A percentile compares a stretch with the other conserved stretches of the same genome.
Conservation (phyloP, 768 basidiomycete species). For the Termitomyces sp. region DNA sequence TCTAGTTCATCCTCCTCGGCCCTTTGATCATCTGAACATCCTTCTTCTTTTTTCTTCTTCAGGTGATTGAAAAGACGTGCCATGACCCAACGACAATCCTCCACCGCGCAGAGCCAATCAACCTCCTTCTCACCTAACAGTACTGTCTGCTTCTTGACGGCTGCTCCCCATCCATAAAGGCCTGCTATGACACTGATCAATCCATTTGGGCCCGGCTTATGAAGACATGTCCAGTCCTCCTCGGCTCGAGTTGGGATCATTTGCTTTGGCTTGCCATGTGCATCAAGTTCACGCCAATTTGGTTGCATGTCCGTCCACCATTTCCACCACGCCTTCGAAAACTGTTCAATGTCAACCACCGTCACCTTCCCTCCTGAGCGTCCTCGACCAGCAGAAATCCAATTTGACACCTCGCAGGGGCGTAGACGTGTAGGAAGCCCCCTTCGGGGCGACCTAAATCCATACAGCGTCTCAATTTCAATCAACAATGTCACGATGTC, state of each 20-base stretch:
- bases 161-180: conserved; percentile 1
- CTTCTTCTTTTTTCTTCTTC: not conserved
- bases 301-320: conserved; percentile 4
- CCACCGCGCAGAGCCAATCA: not conserved
- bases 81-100: conserved; percentile 3
- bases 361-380: not conserved
- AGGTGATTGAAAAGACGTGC: not conserved
- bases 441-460: not conserved
- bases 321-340: not conserved
- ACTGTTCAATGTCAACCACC: not conserved
- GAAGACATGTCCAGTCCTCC: conserved; percentile 1
- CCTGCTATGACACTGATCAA: not conserved
- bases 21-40: not conserved
- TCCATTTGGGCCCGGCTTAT: not conserved
- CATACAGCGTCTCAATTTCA: not conserved
- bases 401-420: not conserved
- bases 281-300: not conserved
- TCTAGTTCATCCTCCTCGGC: not conserved
- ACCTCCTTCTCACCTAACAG: not conserved
- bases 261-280: not conserved
- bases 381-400: not conserved
- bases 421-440: not conserved
- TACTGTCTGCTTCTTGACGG: not conserved
- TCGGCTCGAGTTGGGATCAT: not conserved
- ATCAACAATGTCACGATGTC: not conserved